Evolutionary conservation across 805 yeast species (phyloP).

Genomic region (Jamesozyma jinghongensis): DNA sequence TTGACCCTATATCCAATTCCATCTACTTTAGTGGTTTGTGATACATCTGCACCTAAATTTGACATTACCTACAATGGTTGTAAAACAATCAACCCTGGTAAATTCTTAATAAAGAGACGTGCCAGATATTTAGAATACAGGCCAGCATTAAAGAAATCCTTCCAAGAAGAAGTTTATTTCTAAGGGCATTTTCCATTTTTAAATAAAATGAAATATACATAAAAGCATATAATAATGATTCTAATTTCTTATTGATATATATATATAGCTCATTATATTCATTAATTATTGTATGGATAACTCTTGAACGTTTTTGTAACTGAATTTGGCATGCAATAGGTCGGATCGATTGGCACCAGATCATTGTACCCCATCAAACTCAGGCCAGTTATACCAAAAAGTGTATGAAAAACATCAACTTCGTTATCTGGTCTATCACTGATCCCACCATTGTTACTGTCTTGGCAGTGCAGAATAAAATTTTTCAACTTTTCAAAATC

Average conservation of each 20-base stretch:
- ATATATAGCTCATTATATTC: conserved; percentile 1
- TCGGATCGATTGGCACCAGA: conserved; percentile 66
- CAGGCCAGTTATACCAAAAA: conserved; percentile 83
- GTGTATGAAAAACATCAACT: conserved; percentile 87
- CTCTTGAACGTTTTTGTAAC: conserved; percentile 30
- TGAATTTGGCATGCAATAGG: conserved; percentile 67
- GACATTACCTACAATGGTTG: conserved; percentile 78
- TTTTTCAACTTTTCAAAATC: conserved; percentile 48
- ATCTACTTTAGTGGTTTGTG: conserved; percentile 51
- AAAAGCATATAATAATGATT: neutral
- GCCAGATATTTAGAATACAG: conserved; percentile 66
- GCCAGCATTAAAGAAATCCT: conserved; percentile 48
- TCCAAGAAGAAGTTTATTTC: conserved; percentile 38
- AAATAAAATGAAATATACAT: neutral
- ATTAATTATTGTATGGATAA: conserved; percentile 26
- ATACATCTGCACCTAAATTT: conserved; percentile 60
- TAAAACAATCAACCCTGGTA: conserved; percentile 64
- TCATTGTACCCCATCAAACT: conserved; percentile 59
- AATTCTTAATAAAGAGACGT: conserved; percentile 38
- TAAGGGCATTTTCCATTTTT: conserved; percentile 8
- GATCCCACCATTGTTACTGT: conserved; percentile 72
- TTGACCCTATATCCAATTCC: conserved; percentile 76
- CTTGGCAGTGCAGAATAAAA: conserved; percentile 75
- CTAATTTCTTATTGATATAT: conserved; percentile 4
- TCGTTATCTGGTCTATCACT: conserved; percentile 88